Evolutionary conservation across 352 stramenopile species (phyloP), one percentile per base, ranked within the genome.

Genomic region (Peronospora destructor): DNA sequence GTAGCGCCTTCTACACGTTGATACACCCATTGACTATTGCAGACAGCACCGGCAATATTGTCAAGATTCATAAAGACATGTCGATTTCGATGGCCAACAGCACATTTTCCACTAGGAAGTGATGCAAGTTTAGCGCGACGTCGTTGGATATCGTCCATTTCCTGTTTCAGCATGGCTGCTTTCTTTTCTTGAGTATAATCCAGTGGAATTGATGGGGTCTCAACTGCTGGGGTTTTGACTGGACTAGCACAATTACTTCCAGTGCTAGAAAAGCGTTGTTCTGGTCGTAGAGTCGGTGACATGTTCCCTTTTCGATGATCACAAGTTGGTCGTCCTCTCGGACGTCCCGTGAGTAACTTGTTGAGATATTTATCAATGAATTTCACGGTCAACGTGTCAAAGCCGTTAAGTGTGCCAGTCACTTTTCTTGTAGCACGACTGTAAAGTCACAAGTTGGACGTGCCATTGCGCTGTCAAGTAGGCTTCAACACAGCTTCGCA

Each of bases 1-100:
- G n/a, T 29, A 1, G 62, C 66, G 6, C 62, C 62, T 11, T 47
- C 39, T 34, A 76, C 57, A 1, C 33, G 42, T 34, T 56, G 46
- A 26, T 68, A 60, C 10, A 76, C 43, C 37, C 60, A 52, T 21
- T 66, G 49, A 45, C 47, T 56, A 40, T 53, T 57, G 26, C 41
- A 56, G 2, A 71, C 49, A 7, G 56, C 59, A 9, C 50, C 51
- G 8, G 56, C 63, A 29, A 73, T 49, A 34, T 76, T 76, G 56
- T 76, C 66, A 12, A 73, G 45, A 55, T 76, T 68, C 44, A 76
- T 71, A 45, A 66, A 71, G 44, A 73, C 59, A 49, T 63, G 61
- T 0, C 66, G 66, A 19, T 59, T 47, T 5, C 55, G 51, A 46
- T 17, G 53, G 1, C n/a, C 50, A 3, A 32, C 21, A 16, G 50